phyloP scores from a whole-genome alignment of 2,329 filamentous ascomycete species.

The Calonectria hawksworthii region DNA sequence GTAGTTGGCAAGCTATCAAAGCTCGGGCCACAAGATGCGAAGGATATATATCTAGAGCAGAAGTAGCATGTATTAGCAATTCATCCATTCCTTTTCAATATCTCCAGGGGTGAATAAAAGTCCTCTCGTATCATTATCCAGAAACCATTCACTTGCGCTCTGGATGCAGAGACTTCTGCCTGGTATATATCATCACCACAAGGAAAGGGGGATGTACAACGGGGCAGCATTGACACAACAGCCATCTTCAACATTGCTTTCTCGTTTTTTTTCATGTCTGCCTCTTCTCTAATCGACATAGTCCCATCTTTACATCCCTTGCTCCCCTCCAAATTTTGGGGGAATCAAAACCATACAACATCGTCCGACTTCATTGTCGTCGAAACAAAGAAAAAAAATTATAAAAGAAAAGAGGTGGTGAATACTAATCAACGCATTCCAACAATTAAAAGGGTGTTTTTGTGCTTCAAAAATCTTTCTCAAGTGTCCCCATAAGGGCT shows the following conservation, averaged over 20 bases:
- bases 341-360: slow-evolving; percentile 5
- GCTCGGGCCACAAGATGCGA: background rate
- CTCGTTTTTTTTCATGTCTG: slow-evolving; percentile 17
- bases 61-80: background rate
- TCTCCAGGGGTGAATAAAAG: background rate
- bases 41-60: background rate
- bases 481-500: slow-evolving; percentile 5
- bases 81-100: background rate
- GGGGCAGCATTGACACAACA: background rate
- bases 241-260: slow-evolving; percentile 19
- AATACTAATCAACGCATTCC: slow-evolving; percentile 25
- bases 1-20: background rate
- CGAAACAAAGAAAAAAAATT: slow-evolving; percentile 3
- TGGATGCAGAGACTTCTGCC: slow-evolving; percentile 16
- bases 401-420: slow-evolving; percentile 1
- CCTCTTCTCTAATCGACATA: slow-evolving; percentile 24
- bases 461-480: slow-evolving; percentile 19
- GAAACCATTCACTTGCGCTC: background rate
- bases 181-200: background rate
- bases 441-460: slow-evolving; percentile 20
- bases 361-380: slow-evolving; percentile 10
- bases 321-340: background rate
- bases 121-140: background rate
- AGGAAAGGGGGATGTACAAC: background rate
- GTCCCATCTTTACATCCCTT: slow-evolving; percentile 16